Evolutionary conservation across 2,329 filamentous ascomycete genomes (phyloP), one percentile per base, ranked within the genome.

Genomic region (Phialophora expanda): DNA sequence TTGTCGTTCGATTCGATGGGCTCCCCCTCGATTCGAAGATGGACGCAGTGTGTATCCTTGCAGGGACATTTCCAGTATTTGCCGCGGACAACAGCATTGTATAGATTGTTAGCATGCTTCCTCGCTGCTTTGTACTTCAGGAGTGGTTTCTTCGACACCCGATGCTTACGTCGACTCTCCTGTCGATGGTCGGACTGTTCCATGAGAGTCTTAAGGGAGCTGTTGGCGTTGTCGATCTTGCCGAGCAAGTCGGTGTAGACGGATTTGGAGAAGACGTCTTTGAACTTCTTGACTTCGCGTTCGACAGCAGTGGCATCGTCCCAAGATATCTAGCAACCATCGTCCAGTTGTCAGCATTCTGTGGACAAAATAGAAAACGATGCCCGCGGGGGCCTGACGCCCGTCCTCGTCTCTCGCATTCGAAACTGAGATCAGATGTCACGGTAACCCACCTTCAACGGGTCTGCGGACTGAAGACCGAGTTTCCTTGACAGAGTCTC

Each of bases 151-250:
- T 56, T 30, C 14, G 56, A 56, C 6, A 59, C n/a, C 14, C 51
- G 28, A 46, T 57, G 34, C 44, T 61, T 61, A 1, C 44, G 57
- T 26, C 57, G 44, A 38, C 44, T 60, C 20, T 60, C 57, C 44
- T 51, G 44, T 3, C 22, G 44, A 14, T 24, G 57, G 28, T 76
- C 22, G 6, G 38, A 46, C 24, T 56, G 58, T 51, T 65, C 63
- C 4, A 65, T 17, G 12, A 65, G 63, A 34, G 75, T 69, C 70
- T n/a, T 71, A 7, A 66, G 59, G 7, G 59, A 28, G 4, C 11
- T 12, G 32, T 73, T 73, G 24, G 71, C 70, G 24, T 56, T 63
- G 22, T 68, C 57, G 32, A 73, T 73, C 17, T 67, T 64, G 4
- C 34, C 46, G 24, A 73, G 46, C 20, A 69, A 41, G 20, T 69